phyloP scores from a whole-genome alignment of 352 stramenopile genomes.

The Stramenopiles sp. region DNA sequence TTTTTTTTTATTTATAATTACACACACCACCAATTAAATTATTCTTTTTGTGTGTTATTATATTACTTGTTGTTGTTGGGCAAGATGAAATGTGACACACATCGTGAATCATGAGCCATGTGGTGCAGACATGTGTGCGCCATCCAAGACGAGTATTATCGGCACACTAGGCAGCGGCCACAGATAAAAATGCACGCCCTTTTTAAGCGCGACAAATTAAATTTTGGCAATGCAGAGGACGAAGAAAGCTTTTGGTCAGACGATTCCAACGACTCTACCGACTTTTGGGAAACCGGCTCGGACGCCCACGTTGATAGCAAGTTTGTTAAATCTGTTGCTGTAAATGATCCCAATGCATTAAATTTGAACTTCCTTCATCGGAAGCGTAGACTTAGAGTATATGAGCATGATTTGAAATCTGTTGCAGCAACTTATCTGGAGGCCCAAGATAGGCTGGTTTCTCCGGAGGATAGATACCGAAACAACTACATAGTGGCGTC shows the following conservation, averaged over 20 bases:
- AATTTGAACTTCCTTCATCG: background rate
- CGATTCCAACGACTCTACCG: background rate
- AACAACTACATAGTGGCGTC: background rate
- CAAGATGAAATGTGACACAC: too few species aligned
- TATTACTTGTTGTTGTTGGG: too few species aligned
- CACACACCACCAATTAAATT: too few species aligned
- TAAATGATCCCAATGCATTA: background rate
- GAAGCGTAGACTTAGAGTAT: background rate
- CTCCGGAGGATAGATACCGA: background rate
- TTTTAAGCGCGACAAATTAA: background rate
- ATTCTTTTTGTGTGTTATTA: too few species aligned
- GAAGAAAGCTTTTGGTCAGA: background rate
- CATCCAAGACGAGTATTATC: too few species aligned
- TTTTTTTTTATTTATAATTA: too few species aligned
- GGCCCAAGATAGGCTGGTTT: background rate
- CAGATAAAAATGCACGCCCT: background rate
- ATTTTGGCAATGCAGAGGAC: background rate
- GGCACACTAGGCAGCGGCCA: too few species aligned
- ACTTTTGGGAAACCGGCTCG: background rate
- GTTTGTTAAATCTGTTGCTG: background rate
- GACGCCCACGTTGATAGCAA: background rate
- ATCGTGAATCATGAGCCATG: too few species aligned
- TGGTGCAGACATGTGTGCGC: too few species aligned
- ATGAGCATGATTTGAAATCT: background rate
- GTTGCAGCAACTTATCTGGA: background rate